phyloP scores from a whole-genome alignment of 108 stramenopile genomes.

The Aurantiochytrium sp. region DNA sequence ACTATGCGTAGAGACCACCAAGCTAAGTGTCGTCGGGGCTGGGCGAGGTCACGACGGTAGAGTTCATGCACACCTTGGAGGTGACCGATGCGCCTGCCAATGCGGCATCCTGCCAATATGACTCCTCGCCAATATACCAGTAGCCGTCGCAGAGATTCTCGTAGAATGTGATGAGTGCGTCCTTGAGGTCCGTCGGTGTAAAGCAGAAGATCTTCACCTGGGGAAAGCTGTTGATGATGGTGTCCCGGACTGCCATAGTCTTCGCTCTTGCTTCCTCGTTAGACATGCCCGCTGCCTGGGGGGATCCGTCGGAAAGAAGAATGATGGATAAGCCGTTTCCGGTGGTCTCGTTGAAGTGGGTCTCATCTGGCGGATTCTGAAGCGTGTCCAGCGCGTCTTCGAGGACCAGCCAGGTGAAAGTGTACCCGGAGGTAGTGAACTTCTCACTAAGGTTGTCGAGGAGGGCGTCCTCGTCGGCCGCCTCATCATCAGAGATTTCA shows the following conservation, averaged over 20 bases:
- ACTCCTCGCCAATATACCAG: not conserved
- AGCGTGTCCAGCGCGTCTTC: not conserved
- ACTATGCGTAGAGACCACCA: too few species aligned
- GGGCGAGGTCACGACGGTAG: not conserved
- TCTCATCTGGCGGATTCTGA: not conserved
- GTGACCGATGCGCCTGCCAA: not conserved
- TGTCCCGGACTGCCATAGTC: not conserved
- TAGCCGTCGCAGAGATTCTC: not conserved
- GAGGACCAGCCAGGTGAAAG: not conserved
- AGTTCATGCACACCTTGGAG: not conserved
- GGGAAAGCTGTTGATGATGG: not conserved
- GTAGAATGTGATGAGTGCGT: not conserved
- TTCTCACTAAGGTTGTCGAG: not conserved
- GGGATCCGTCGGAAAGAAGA: not conserved
- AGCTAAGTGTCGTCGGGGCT: too few species aligned
- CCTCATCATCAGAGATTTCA: not conserved
- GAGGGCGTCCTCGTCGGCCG: not conserved
- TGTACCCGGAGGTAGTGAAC: not conserved
- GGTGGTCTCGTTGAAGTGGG: not conserved
- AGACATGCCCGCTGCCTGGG: too few species aligned
- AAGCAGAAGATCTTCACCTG: not conserved
- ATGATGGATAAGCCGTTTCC: not conserved
- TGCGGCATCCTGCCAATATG: not conserved
- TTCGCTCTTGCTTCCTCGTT: not conserved
- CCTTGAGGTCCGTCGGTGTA: not conserved